phyloP scores from a whole-genome alignment of 257 asterid genomes.

The Solanum paucissectum region DNA sequence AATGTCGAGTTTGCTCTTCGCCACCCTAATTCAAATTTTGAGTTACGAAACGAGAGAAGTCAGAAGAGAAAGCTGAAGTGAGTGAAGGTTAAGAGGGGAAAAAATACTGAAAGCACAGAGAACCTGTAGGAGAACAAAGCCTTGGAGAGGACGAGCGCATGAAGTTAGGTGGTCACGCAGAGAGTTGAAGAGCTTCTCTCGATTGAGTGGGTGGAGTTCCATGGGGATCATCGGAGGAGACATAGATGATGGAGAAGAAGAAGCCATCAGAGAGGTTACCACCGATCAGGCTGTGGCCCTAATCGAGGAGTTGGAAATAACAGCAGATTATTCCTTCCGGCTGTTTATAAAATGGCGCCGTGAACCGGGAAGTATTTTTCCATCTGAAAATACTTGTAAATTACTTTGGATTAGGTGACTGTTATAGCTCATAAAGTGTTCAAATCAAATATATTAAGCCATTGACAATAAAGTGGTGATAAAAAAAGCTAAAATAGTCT shows the following conservation, averaged over 20 bases:
- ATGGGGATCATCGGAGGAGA: conserved; percentile 66
- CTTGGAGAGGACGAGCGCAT: conserved; percentile 45
- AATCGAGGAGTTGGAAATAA: neutral
- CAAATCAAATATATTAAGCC: too few relatives aligned
- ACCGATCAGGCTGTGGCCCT: neutral
- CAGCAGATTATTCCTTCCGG: neutral
- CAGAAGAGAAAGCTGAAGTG: neutral
- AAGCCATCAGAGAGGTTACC: neutral
- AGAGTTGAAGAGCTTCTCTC: conserved; percentile 57
- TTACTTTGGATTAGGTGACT: too few relatives aligned
- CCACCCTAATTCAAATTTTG: conserved; percentile 44
- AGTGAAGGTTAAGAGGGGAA: neutral
- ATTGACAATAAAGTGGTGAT: too few relatives aligned
- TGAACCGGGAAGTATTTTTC: neutral
- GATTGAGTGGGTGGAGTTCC: conserved; percentile 47
- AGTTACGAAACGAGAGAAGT: neutral
- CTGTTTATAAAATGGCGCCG: neutral
- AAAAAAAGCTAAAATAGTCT: too few relatives aligned
- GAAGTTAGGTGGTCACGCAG: conserved; percentile 49
- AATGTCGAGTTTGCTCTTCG: conserved; percentile 74
- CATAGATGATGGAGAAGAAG: neutral
- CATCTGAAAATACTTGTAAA: neutral
- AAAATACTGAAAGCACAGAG: neutral
- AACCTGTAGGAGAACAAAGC: conserved; percentile 69
- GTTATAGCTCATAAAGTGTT: too few relatives aligned